Evolutionary conservation across 495 filamentous ascomycete species (phyloP), one percentile per base, ranked within the genome.

Genomic region (Hypoxylon rickii): DNA sequence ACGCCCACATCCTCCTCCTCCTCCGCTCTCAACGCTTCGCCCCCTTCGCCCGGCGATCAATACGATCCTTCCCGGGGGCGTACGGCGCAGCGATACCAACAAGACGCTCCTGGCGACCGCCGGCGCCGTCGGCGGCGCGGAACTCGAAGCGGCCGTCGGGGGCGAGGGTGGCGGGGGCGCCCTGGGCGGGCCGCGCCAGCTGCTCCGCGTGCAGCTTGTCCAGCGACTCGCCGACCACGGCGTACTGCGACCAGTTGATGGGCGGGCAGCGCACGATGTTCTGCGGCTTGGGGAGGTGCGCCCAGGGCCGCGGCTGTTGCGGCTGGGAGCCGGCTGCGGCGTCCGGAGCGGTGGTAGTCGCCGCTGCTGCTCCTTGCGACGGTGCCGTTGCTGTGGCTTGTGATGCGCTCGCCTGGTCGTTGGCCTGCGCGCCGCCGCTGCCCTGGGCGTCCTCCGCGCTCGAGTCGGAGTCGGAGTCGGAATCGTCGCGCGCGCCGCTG

Each of bases 211-310:
- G 92, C 59, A 96, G 76, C 69, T 86, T 87, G 67, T 96, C 89
- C 37, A 96, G 72, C 8, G 87, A 78, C 49, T 88, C 86, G 19
- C 90, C 91, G 1, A 91, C 84, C 13, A 96, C 77, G 51, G 86
- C 87, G 67, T 96, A 96, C 66, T 95, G 90, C 4, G 83, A 82
- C 92, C 92, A 96, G 74, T 95, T 95, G 52, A 96, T 82, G 1
- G 89, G 86, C 18, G 92, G 92, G 75, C 84, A 88, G 26, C 91
- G 86, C 7, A 94, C 83, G 2, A 96, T 74, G 59, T 85, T 90
- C 73, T 96, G 92, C n/a, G 88, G 83, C 15, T 76, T 78, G 0
- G 92, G 91, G 1, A 96, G 79, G 16, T 70, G 76, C 13, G 62
- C 42, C 71, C 64, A 78, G 16, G 61, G 66, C 42, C 33, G 34